Evolutionary conservation across 148 eudicot species (phyloP).

Genomic region (Polygonum aviculare): DNA sequence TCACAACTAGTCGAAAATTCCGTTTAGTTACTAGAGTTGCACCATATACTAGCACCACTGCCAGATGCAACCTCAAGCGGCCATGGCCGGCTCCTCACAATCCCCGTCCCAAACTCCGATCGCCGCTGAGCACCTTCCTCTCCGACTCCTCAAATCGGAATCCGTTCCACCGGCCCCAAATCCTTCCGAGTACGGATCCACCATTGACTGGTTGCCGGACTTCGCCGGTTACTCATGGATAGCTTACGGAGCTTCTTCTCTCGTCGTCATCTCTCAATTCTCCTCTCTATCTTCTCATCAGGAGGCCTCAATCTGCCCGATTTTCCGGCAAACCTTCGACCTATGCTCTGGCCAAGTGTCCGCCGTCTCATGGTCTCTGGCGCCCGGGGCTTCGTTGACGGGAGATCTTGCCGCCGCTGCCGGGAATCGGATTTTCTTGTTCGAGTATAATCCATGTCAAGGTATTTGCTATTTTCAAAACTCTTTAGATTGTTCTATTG

Average conservation of each 20-base stretch:
- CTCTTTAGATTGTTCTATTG: not conserved
- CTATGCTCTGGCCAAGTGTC: slow-evolving; percentile 36
- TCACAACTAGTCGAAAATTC: no score
- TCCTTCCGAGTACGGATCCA: slow-evolving; percentile 24
- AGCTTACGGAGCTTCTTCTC: slow-evolving; percentile 84
- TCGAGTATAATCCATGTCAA: slow-evolving; percentile 31
- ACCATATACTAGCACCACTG: not conserved
- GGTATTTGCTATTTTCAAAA: slow-evolving; percentile 22
- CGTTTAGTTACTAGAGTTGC: no score
- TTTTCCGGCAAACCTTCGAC: slow-evolving; percentile 59
- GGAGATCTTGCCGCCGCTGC: slow-evolving; percentile 69
- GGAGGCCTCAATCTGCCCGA: slow-evolving; percentile 35
- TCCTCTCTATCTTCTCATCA: slow-evolving; percentile 36
- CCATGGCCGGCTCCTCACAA: slow-evolving; percentile 15
- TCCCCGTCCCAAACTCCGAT: slow-evolving; percentile 3
- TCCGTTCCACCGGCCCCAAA: slow-evolving; percentile 67
- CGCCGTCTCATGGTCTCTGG: slow-evolving; percentile 67
- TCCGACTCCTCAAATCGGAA: slow-evolving; percentile 51
- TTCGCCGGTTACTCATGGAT: slow-evolving; percentile 86
- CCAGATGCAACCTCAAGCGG: not conserved
- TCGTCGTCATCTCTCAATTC: slow-evolving; percentile 76
- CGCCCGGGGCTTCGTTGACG: slow-evolving; percentile 37
- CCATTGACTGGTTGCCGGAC: slow-evolving; percentile 61
- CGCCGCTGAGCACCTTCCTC: slow-evolving; percentile 31
- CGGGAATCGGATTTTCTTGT: slow-evolving; percentile 41